Evolutionary conservation across 108 stramenopile genomes (phyloP), one percentile per base, ranked within the genome.

Genomic region (Cyclostephanos invisitatus): DNA sequence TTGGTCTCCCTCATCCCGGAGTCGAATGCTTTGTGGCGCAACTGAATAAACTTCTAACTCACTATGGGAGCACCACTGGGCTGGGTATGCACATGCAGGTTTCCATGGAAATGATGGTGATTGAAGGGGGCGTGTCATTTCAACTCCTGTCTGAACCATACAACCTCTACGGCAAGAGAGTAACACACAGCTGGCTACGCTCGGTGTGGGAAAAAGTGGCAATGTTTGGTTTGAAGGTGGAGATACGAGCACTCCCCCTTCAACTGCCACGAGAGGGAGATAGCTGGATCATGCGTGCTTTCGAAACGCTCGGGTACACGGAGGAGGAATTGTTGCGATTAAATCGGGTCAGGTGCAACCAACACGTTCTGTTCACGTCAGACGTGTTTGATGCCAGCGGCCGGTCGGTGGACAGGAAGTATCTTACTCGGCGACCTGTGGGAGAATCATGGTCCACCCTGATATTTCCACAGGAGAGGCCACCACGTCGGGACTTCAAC

Each of bases 341-440:
- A 3, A 77, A 71, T 27, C 44, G 64, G 32, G 64, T 59, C n/a
- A 44, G 77, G 1, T 0, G 70, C 0, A 29, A 70, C 24, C 62
- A 65, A 28, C 76, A 77, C 59, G 76, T 66, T 4, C 46, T 77
- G 20, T 77, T 70, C 35, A 8, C 66, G 3, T 71, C 70, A 5
- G 69, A 71, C 36, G 29, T 77, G 0, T 21, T 77, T 0, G 55
- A 28, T n/a, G 69, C 64, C 0, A 27, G 17, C 7, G 77, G 77
- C 0, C 18, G 18, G 14, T 21, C 12, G 0, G 22, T 77, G 2
- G 76, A 77, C 51, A 49, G 27, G 28, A 59, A 54, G 35, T 71
- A 77, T 35, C 63, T 70, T 0, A 6, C 8, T 24, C 67, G 1
- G 35, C 35, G 1, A 0, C 4, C 6, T 21, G 6, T 0, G 0